Evolutionary conservation across 176 grass and related monocot species (phyloP), one percentile per base, ranked within the genome.

Genomic region (Ensete ventricosum): DNA sequence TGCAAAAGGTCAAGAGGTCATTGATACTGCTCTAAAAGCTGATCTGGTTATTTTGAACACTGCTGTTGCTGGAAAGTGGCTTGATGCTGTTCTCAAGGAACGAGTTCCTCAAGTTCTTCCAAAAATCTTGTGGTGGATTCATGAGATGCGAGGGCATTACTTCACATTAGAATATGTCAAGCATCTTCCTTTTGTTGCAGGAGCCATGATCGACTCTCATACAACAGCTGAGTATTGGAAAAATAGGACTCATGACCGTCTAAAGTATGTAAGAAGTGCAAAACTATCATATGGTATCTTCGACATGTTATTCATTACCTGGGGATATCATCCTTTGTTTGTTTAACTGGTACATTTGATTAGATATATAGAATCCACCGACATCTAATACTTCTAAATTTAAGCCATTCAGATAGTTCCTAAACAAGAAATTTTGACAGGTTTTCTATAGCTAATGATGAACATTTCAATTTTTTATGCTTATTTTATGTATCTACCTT

Each of bases 121-220:
- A 19, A 98, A 98, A 86, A 81, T 91, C 67, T 85, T 98, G 64
- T 94, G 95, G 95, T 98, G 95, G 95, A 98, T 98, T 62, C 95
- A 98, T 98, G 95, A 94, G 87, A 98, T 98, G 95, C 81, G 95
- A 75, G 95, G 95, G 29, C 95, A 98, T 77, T 98, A 98, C 73
- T 98, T 98, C 83, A 91, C 87, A 64, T 76, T 98, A 77, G 86
- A 98, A 71, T 98, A 85, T 84, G 84, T 98, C 78, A 93, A 89
- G 71, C 95, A 94, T 85, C 88, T 98, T 72, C 90, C 95, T 26
- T 87, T 85, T 73, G 90, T 94, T 83, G 84, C 88, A 76, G 88
- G 88, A 71, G 86, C 84, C 70, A 99, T 99, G 95, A 99, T 99
- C 11, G 90, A 99, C 83, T 99, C 95, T 77, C 74, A 91, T 50